phyloP scores from a whole-genome alignment of 495 filamentous ascomycete species.

The Daldinia decipiens region DNA sequence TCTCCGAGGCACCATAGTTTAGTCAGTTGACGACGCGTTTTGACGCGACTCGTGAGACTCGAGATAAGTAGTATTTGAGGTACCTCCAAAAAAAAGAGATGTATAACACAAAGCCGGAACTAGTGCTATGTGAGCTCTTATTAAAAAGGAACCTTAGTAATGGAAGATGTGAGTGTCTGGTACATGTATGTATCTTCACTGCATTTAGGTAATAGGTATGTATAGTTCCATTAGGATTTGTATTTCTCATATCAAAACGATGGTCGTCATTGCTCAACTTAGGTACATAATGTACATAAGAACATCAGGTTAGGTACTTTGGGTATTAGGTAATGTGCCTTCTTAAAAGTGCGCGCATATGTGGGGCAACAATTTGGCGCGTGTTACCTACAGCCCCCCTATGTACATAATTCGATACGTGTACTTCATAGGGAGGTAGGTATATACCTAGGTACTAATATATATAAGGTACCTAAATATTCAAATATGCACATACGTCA shows the following conservation, averaged over 20 bases:
- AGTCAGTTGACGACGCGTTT: slow-evolving; percentile 36
- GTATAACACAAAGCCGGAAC: background rate
- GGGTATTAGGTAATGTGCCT: background rate
- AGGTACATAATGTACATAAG: background rate
- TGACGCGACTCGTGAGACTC: slow-evolving; percentile 18
- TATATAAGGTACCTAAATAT: background rate
- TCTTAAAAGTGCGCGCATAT: slow-evolving; percentile 32
- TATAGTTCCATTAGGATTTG: background rate
- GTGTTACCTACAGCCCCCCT: background rate
- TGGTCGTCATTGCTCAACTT: background rate
- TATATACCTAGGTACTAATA: too few species aligned
- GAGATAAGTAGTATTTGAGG: background rate
- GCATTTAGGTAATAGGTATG: too few species aligned
- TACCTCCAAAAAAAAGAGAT: slow-evolving; percentile 1
- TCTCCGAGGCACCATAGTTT: slow-evolving; percentile 39
- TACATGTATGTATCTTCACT: background rate
- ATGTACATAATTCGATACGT: background rate
- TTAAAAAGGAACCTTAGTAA: background rate
- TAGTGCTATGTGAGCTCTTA: background rate
- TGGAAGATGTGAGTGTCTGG: background rate
- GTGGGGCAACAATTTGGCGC: slow-evolving; percentile 15
- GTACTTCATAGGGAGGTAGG: background rate
- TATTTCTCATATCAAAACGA: slow-evolving; percentile 1
- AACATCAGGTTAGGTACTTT: background rate
- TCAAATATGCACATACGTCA: background rate